Base-by-base conservation (phyloP, 2,329 filamentous ascomycete genomes). In the Beauveria brongniartii region DNA sequence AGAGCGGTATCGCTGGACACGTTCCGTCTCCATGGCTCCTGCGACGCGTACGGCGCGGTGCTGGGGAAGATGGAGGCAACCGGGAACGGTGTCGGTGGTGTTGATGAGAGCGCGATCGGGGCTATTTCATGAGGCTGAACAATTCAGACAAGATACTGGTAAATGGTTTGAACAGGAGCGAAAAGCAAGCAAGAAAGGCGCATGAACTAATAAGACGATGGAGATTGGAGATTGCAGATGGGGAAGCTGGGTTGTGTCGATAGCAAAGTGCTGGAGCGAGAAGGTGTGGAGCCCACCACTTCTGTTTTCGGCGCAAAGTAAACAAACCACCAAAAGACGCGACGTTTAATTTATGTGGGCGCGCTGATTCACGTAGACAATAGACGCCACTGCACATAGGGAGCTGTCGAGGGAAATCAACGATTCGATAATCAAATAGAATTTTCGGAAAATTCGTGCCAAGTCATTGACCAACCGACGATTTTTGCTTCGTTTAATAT, bases 1-100 rank as follows among this genome's bases (percentile, higher is more conserved):
- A 67, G 77, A 78, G 67, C 75, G 76, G 72, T 77, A 78, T 66
- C 75, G 73, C 66, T 64, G 73, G 61, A 70, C 68, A 69, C 68
- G 65, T 10, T 78, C 75, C 67, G 70, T 66, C 68, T 78, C 77
- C 77, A 78, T 78, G 64, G 69, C 68, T 70, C 64, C 48, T 57
- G 59, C 44, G 56, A 67, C 66, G 68, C 66, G 56, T 46, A 65
- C 63, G 43, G 43, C 58, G 65, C 68, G 65, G 61, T 61, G 60
- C 53, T 47, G 54, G 22, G 26, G 30, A 28, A 24, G 16, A 10
- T 51, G 26, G 50, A 40, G 24, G 43, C 28, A 22, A 41, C 41
- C 46, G 28, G 43, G n/a, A 34, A 20, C 24, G 41, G 20, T 37
- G 46, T 12, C 44, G 41, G 5, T 47, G 30, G 16, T 20, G 22